A percentile compares a stretch with the other conserved stretches of the same genome.
Conservation (phyloP, 2,329 filamentous ascomycete genomes). For the Penicillium sp. region DNA sequence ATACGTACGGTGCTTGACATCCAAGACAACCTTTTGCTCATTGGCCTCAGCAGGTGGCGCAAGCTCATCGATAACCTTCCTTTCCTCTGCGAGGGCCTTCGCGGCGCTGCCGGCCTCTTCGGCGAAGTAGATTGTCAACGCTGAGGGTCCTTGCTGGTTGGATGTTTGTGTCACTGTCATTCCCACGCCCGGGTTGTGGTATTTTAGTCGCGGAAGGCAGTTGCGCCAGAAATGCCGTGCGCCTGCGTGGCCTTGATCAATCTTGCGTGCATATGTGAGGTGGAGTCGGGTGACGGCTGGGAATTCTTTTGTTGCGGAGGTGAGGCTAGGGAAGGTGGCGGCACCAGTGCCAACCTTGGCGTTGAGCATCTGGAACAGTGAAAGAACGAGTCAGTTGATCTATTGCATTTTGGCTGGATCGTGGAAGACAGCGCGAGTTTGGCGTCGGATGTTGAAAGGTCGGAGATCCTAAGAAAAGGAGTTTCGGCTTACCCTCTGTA, state of each 20-base stretch:
- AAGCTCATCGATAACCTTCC: constrained; percentile 32
- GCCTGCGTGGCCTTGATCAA: constrained; percentile 41
- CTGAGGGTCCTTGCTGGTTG: constrained; percentile 48
- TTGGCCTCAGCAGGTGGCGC: constrained; percentile 33
- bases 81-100: constrained; percentile 22
- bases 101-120: constrained; percentile 32
- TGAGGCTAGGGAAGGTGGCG: constrained; percentile 63
- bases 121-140: constrained; percentile 45
- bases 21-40: constrained; percentile 38
- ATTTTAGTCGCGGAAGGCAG: constrained; percentile 84
- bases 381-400: background rate
- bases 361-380: constrained; percentile 61
- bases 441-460: constrained; percentile 3
- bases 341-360: constrained; percentile 82
- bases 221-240: constrained; percentile 83
- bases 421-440: background rate
- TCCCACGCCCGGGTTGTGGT: constrained; percentile 80
- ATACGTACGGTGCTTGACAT: constrained; percentile 41
- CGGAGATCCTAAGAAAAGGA: constrained; percentile 1
- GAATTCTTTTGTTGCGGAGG: constrained; percentile 33
- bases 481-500: constrained; percentile 30
- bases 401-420: background rate
- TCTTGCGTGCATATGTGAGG: constrained; percentile 46
- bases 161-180: constrained; percentile 75
- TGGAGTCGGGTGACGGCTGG: constrained; percentile 44